phyloP scores from a whole-genome alignment of 2,329 filamentous ascomycete species.

The Cladosporium sp. region DNA sequence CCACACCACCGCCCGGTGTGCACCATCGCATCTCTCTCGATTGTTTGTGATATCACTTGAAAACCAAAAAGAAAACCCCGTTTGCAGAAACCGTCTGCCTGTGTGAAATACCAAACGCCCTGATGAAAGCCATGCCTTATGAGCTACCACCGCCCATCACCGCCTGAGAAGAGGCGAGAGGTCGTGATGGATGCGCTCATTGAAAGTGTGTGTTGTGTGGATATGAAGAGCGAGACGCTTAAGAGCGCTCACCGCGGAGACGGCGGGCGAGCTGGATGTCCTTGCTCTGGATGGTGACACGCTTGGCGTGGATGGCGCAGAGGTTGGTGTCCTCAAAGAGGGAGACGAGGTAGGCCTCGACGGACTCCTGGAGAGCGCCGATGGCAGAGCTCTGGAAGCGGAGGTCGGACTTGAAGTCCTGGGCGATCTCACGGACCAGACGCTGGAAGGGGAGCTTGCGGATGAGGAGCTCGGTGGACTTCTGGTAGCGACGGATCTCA shows the following conservation, averaged over 20 bases:
- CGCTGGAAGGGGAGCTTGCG: conserved; percentile 75
- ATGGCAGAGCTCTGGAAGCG: conserved; percentile 97
- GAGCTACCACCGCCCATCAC: conserved; percentile 30
- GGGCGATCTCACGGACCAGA: conserved; percentile 71
- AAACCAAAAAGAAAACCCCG: conserved; percentile 20
- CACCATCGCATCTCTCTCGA: conserved; percentile 20
- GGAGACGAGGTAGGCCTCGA: conserved; percentile 94
- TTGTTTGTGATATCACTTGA: conserved; percentile 29
- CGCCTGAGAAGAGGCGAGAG: conserved; percentile 23
- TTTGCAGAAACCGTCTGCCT: conserved; percentile 19
- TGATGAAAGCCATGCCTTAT: conserved; percentile 17
- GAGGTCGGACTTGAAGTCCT: conserved; percentile 62
- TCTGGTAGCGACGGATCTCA: conserved; percentile 89
- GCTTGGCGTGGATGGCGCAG: conserved; percentile 93
- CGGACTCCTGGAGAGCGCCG: conserved; percentile 84
- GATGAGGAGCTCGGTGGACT: conserved; percentile 80
- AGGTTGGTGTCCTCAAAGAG: conserved; percentile 96
- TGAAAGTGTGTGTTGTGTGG: conserved; percentile 18
- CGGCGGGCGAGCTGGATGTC: conserved; percentile 84
- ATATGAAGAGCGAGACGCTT: conserved; percentile 28
- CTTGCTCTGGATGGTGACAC: conserved; percentile 87
- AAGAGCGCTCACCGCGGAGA: conserved; percentile 52
- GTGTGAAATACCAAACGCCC: conserved; percentile 22
- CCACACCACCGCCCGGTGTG: conserved; percentile 16
- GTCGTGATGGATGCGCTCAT: conserved; percentile 24